Evolutionary conservation across 495 filamentous ascomycete genomes (phyloP), one percentile per base, ranked within the genome.

Genomic region (Pyrenopolyporus hunteri): DNA sequence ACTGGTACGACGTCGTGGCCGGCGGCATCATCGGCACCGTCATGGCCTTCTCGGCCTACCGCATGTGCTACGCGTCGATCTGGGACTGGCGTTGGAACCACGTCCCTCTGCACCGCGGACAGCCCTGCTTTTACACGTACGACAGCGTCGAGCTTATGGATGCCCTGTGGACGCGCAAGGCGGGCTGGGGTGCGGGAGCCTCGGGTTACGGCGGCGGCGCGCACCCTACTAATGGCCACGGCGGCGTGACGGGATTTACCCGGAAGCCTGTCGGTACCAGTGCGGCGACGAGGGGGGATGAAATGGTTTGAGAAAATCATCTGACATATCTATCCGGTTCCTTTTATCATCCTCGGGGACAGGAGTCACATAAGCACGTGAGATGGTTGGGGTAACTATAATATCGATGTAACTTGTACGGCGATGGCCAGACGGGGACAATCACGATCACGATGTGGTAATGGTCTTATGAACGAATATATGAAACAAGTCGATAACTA

Each of bases 11-110:
- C 32, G 74, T 85, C 3, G 39, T 85, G 4, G 79, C 76, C 11
- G 87, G 87, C 4, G 80, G 73, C 1, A 59, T 80, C 20, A 83
- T 88, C 46, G 87, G 87, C 2, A 77, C 76, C 4, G 46, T 78
- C n/a, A 79, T 83, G 71, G 84, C 85, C 0, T 77, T 85, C 36
- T 72, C 76, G 17, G 69, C 75, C 0, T 89, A 87, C 65, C 75
- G 85, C 33, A 82, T 83, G 78, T 74, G 74, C 19, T 88, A 83
- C 56, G 83, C 84, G 1, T 59, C 73, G 1, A 74, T 87, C 43
- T 87, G 79, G 78, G 85, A 87, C 60, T 87, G 76, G 74, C 67
- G 83, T 22, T 84, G 65, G 39, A 83, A 83, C 57, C 81, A 83
- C 65, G 64, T 82, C 14, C 80, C 79, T 13, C 74, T 84, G 37